Base-by-base conservation (phyloP, 2,329 filamentous ascomycete genomes). In the Ascocoryne sarcoides region DNA sequence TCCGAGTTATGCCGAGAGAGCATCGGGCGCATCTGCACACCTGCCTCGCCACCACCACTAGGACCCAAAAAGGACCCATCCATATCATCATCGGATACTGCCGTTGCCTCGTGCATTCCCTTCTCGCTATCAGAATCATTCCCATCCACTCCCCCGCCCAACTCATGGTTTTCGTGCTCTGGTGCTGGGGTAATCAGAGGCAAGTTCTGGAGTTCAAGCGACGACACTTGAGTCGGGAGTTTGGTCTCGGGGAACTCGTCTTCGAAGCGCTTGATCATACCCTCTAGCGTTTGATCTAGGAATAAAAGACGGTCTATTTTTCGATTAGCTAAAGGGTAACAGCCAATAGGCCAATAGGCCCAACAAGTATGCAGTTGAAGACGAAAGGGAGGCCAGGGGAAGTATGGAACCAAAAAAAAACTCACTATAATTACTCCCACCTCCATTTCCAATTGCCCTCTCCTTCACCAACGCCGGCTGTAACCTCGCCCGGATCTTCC, bases 231-330 rank as follows among this genome's bases (percentile, higher is more conserved):
- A 5, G 40, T 20, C 18, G 45, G 53, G 20, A 60, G 47, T 26
- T 86, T 79, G 1, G 85, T 93, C 58, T 96, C 90, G 0, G 92
- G 92, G 55, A 88, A 96, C 62, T 96, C 90, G 59, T 94, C 84
- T 61, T 96, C 92, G 59, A 96, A 98, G 19, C 92, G 83, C 59
- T 86, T 81, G 56, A 96, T 96, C 65, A 96, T 95, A 50, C 83
- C 82, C 55, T 88, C 75, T 8, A 98, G 71, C 0, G 92, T 96
- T 45, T 83, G 71, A 55, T 95, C 88, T 20, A 98, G 75, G 73
- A 95, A 95, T 32, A 82, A 69, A 15, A 96, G 74, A 36, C 84
- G 82, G 26, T 78, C 80, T 84, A 36, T 15, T 33, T 16, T 8
- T 19, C 16, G 16, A 37, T 51, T 31, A 55, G 44, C 15, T 10